A percentile compares a stretch with the other conserved stretches of the same genome.
phyloP scores from a whole-genome alignment of 164 flowering plant genomes.

The Aristolochia contorta region DNA sequence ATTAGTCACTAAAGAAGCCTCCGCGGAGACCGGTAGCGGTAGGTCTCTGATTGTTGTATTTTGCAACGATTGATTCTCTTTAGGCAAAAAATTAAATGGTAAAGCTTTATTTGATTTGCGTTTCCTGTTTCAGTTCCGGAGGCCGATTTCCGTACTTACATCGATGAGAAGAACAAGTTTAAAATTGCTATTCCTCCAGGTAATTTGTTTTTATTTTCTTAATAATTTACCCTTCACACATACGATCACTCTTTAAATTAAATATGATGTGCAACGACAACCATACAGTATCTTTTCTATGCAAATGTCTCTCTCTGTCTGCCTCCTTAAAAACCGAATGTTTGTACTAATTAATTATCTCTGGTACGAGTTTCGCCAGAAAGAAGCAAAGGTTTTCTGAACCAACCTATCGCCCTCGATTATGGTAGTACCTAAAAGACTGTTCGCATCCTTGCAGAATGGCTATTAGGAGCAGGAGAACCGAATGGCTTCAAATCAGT shows the following conservation, averaged over 20 bases:
- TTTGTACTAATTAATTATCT: too few species aligned
- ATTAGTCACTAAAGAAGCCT: slow-evolving; percentile 22
- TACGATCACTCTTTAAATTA: too few species aligned
- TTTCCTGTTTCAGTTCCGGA: slow-evolving; percentile 18
- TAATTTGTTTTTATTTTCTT: slow-evolving; percentile 8
- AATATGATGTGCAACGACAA: too few species aligned
- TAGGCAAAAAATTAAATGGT: too few species aligned
- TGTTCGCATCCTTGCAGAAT: slow-evolving; percentile 36
- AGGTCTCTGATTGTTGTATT: neutral
- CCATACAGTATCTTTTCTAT: too few species aligned
- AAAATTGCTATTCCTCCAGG: slow-evolving; percentile 69
- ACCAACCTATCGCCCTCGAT: neutral
- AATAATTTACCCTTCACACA: too few species aligned
- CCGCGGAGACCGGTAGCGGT: slow-evolving; percentile 29
- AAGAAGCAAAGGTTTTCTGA: too few species aligned
- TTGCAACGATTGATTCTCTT: too few species aligned
- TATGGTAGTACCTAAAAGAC: neutral
- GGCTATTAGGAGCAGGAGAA: slow-evolving; percentile 76
- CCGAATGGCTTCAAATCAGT: slow-evolving; percentile 56
- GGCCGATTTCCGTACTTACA: slow-evolving; percentile 43
- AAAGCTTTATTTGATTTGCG: neutral
- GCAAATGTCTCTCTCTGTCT: too few species aligned
- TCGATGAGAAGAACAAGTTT: slow-evolving; percentile 71
- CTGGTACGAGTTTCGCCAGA: too few species aligned
- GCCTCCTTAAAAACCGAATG: too few species aligned